Evolutionary conservation across 1,284 basidiomycete genomes (phyloP).

Genomic region (Gastroboletus turbinatus): DNA sequence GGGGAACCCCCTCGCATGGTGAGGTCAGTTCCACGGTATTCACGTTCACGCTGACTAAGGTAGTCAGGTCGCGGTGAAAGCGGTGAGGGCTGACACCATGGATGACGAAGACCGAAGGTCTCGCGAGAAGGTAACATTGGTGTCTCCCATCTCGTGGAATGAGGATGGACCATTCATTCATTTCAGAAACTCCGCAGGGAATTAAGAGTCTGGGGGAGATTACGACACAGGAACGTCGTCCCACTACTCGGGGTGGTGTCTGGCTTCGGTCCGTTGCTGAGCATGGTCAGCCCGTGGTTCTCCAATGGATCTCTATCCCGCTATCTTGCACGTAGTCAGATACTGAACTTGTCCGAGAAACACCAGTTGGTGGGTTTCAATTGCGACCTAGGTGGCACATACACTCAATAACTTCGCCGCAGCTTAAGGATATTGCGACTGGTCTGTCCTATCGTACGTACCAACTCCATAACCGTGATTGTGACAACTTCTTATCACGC

Average conservation of each 20-base stretch:
- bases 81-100: slow-evolving; percentile 6
- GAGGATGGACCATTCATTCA: too few relatives aligned
- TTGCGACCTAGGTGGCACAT: neutral
- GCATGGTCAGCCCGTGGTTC: slow-evolving; percentile 32
- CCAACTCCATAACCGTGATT: neutral
- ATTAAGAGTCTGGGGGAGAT: slow-evolving; percentile 21
- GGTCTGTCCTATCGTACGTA: slow-evolving; percentile 31
- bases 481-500: neutral
- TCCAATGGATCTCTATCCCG: slow-evolving; percentile 25
- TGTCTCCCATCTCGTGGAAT: neutral
- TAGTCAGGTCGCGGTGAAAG: slow-evolving; percentile 27
- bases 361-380: slow-evolving; percentile 17
- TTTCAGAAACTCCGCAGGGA: slow-evolving; percentile 31
- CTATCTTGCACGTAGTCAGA: slow-evolving; percentile 12
- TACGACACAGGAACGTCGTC: slow-evolving; percentile 28
- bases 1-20: slow-evolving; percentile 10
- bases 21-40: neutral
- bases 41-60: neutral
- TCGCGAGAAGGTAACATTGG: slow-evolving; percentile 16
- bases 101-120: neutral
- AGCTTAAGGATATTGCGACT: slow-evolving; percentile 28
- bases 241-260: slow-evolving; percentile 30
- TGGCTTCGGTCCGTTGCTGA: slow-evolving; percentile 19
- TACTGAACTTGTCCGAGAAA: slow-evolving; percentile 1
- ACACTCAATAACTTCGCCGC: neutral